phyloP scores from a whole-genome alignment of 257 asterid species.

The Dorcoceras hygrometricum region DNA sequence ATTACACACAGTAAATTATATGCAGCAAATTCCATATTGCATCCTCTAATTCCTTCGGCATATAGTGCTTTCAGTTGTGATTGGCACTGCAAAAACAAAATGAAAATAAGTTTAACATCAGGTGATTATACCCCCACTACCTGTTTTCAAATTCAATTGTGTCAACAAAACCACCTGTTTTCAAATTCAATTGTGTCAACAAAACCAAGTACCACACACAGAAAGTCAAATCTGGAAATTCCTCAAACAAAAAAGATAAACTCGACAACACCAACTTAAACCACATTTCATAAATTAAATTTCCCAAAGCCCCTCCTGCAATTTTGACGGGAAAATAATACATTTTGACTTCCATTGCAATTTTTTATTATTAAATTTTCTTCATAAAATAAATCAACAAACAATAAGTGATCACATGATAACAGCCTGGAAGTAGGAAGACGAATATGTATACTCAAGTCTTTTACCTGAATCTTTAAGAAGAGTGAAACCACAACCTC shows the following conservation, averaged over 20 bases:
- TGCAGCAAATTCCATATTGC: slow-evolving; percentile 91
- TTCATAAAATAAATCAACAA: neutral
- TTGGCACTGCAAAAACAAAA: slow-evolving; percentile 77
- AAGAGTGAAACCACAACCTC: neutral
- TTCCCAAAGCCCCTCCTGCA: neutral
- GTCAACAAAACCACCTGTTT: neutral
- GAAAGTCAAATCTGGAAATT: no score
- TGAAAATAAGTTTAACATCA: slow-evolving; percentile 24
- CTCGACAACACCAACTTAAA: neutral
- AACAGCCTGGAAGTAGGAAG: no score
- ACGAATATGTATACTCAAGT: no score
- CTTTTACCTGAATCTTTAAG: no score
- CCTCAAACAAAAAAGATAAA: neutral
- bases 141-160: neutral
- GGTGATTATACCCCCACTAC: neutral
- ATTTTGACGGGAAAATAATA: neutral
- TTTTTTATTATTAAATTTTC: no score
- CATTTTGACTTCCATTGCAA: neutral
- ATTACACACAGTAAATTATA: slow-evolving; percentile 88
- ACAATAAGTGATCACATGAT: neutral
- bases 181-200: neutral
- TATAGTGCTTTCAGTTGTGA: slow-evolving; percentile 90
- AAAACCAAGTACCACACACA: neutral
- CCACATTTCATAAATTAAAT: neutral
- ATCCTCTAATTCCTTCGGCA: slow-evolving; percentile 90